Conservation (phyloP, 495 filamentous ascomycete genomes). For the Aspergillus baeticus region DNA sequence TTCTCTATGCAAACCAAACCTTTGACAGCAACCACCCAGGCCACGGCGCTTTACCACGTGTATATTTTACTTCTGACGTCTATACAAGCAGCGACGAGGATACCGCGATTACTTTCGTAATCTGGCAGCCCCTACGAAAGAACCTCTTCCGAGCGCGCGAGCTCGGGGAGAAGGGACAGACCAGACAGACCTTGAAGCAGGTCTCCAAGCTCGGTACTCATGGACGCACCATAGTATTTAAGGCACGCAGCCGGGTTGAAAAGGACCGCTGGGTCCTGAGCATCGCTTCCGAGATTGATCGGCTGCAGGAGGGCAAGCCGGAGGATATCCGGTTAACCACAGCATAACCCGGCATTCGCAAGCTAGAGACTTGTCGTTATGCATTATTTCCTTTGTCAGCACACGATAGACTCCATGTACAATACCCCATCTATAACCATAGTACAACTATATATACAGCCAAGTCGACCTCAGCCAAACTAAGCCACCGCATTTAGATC, state of each 20-base stretch:
- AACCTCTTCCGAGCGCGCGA: constrained; percentile 57
- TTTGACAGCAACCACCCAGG: constrained; percentile 69
- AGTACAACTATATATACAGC: background rate
- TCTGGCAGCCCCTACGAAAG: constrained; percentile 66
- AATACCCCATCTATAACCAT: constrained; percentile 7
- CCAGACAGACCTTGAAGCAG: constrained; percentile 42
- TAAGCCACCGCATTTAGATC: too few species aligned
- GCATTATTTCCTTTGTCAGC: background rate
- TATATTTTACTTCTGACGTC: constrained; percentile 59
- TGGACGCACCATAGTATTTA: constrained; percentile 69
- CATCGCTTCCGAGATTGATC: constrained; percentile 72
- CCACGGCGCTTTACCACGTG: constrained; percentile 59
- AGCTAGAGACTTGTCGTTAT: background rate
- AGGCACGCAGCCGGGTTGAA: constrained; percentile 66
- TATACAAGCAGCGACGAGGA: constrained; percentile 72
- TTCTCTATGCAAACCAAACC: constrained; percentile 67
- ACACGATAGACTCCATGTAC: background rate
- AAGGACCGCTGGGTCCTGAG: constrained; percentile 75
- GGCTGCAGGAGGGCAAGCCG: constrained; percentile 52
- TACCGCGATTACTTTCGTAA: constrained; percentile 67
- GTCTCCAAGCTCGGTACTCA: constrained; percentile 59
- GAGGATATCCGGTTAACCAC: constrained; percentile 58
- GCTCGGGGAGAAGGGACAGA: constrained; percentile 41
- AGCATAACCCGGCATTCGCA: background rate
- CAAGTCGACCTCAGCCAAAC: background rate